Percentiles rank a stretch among this genome's conserved stretches.
Conservation (phyloP, 106 monocot genomes). For the Ottelia alismoides region DNA sequence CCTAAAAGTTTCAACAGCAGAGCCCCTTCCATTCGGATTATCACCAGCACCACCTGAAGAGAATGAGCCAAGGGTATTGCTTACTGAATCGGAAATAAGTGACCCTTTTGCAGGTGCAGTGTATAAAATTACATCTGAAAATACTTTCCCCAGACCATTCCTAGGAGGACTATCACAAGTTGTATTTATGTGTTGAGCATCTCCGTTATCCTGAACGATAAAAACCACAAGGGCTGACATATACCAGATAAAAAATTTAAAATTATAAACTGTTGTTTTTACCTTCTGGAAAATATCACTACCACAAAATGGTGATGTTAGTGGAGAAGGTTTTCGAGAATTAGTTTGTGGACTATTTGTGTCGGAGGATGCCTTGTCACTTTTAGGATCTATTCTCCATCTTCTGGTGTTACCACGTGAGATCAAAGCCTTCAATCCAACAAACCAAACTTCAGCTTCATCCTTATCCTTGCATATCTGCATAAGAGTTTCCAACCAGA, state of each 20-base stretch:
- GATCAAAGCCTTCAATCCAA: conserved; percentile 54
- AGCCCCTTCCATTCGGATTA: conserved; percentile 33
- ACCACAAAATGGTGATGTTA: conserved; percentile 19
- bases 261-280: background rate
- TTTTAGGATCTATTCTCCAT: conserved; percentile 33
- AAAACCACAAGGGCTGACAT: background rate
- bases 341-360: conserved; percentile 28
- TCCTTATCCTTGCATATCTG: conserved; percentile 86
- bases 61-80: conserved; percentile 23
- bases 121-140: conserved; percentile 43
- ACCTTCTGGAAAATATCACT: conserved; percentile 33
- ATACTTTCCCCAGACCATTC: conserved; percentile 40
- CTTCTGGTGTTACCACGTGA: conserved; percentile 22
- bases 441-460: conserved; percentile 80
- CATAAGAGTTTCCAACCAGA: conserved; percentile 2
- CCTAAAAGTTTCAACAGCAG: conserved; percentile 38
- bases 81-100: conserved; percentile 18
- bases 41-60: conserved; percentile 33
- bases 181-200: conserved; percentile 9
- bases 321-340: conserved; percentile 12
- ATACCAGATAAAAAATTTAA: no score
- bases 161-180: conserved; percentile 22
- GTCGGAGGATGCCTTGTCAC: conserved; percentile 31
- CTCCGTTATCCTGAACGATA: conserved; percentile 36
- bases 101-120: conserved; percentile 23